phyloP scores from a whole-genome alignment of 177 flowering plant species.

The Vitis hybrid region DNA sequence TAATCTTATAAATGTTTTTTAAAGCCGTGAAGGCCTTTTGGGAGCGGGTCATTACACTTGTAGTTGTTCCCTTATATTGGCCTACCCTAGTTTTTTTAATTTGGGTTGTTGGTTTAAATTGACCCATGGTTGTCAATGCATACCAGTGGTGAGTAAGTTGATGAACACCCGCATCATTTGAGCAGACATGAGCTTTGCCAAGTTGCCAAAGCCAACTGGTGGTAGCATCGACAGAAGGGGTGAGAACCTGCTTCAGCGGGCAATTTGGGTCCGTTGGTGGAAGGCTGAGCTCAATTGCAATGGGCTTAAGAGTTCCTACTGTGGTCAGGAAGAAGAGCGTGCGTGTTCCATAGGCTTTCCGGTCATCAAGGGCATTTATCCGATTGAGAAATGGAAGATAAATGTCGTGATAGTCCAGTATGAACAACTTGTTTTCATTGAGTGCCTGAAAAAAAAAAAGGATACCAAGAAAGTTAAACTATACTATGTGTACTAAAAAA shows the following conservation, averaged over 20 bases:
- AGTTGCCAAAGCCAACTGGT: slow-evolving; percentile 19
- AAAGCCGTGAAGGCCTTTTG: no score
- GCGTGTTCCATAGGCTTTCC: slow-evolving; percentile 19
- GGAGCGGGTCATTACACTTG: no score
- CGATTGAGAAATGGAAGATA: slow-evolving; percentile 22
- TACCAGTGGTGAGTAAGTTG: slow-evolving; percentile 29
- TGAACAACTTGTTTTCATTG: slow-evolving; percentile 23
- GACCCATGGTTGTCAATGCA: background rate
- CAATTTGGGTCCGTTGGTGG: slow-evolving; percentile 10
- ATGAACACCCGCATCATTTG: slow-evolving; percentile 24
- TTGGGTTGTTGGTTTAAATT: no score
- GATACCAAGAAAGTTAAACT: no score
- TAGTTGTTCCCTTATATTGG: no score
- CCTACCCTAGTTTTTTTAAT: no score
- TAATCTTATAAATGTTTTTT: no score
- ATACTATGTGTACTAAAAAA: no score
- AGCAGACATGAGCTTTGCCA: slow-evolving; percentile 24
- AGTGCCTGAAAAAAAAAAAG: slow-evolving; percentile 21
- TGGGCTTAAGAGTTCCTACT: slow-evolving; percentile 22
- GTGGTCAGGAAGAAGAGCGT: slow-evolving; percentile 19
- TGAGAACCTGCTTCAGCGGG: slow-evolving; percentile 9
- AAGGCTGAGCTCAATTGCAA: slow-evolving; percentile 31
- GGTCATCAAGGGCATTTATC: slow-evolving; percentile 13
- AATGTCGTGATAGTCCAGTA: slow-evolving; percentile 29
- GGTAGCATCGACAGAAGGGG: slow-evolving; percentile 18